Evolutionary conservation across 257 asterid genomes (phyloP).

Genomic region (Solanum pimpinellifolium): DNA sequence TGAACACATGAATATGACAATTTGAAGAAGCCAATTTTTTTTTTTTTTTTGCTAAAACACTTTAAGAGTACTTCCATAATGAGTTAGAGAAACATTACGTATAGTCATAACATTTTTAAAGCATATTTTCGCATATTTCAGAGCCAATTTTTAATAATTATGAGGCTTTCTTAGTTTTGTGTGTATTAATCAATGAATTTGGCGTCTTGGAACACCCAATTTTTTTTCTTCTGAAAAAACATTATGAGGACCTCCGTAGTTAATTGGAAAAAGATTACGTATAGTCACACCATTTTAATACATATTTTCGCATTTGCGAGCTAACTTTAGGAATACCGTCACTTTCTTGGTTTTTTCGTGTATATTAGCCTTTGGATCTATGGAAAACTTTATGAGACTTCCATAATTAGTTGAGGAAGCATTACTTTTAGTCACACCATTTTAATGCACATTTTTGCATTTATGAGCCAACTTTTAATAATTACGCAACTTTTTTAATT

Average conservation of each 20-base stretch:
- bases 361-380: too few relatives aligned
- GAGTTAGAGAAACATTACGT: not conserved
- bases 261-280: too few relatives aligned
- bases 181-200: too few relatives aligned
- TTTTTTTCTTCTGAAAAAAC: too few relatives aligned
- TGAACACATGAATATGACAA: not conserved
- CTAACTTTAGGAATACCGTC: too few relatives aligned
- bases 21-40: not conserved
- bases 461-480: too few relatives aligned
- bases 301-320: not conserved
- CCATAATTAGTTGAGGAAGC: not conserved
- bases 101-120: too few relatives aligned
- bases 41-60: too few relatives aligned
- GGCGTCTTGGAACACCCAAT: not conserved
- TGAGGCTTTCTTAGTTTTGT: rapidly evolving
- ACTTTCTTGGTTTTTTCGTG: too few relatives aligned
- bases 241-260: not conserved
- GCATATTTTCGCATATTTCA: not conserved
- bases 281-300: not conserved
- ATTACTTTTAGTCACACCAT: not conserved
- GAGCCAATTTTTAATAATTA: not conserved
- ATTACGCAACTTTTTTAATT: too few relatives aligned
- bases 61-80: not conserved
- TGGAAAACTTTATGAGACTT: too few relatives aligned
- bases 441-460: too few relatives aligned